A percentile compares a stretch with the other conserved stretches of the same genome.
Conservation (phyloP, 768 basidiomycete species). For the Pisolithus tinctorius region DNA sequence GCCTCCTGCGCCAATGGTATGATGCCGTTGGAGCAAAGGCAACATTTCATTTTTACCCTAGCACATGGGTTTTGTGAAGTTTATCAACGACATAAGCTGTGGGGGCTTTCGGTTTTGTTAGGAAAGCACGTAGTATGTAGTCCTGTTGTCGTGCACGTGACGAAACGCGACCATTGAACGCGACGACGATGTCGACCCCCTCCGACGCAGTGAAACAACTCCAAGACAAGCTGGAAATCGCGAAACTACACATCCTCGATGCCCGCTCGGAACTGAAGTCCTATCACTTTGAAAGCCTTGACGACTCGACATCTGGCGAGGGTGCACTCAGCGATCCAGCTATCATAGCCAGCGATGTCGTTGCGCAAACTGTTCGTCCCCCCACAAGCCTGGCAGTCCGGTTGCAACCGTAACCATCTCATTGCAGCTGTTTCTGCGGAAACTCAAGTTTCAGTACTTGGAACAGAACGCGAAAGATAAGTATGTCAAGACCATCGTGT, state of each 20-base stretch:
- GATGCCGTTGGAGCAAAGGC: no score
- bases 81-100: no score
- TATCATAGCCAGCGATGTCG: slow-evolving; percentile 51
- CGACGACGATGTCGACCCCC: slow-evolving; percentile 11
- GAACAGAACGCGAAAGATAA: slow-evolving; percentile 89
- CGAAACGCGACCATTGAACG: neutral
- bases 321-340: slow-evolving; percentile 43
- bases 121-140: no score
- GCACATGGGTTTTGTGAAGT: no score
- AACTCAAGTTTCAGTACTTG: slow-evolving; percentile 84
- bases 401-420: slow-evolving; percentile 1
- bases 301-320: slow-evolving; percentile 19
- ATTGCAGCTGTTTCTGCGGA: slow-evolving; percentile 61
- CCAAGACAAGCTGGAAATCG: slow-evolving; percentile 20
- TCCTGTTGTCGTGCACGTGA: slow-evolving; percentile 1
- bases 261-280: slow-evolving; percentile 18
- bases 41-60: no score
- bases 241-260: slow-evolving; percentile 17
- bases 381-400: neutral
- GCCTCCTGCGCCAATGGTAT: no score
- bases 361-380: slow-evolving; percentile 50
- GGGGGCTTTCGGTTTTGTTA: no score
- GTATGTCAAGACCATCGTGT: slow-evolving; percentile 82
- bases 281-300: slow-evolving; percentile 23
- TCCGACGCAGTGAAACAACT: slow-evolving; percentile 18